These are phyloP conservation scores for Boletus vermiculosoides DNA, from an alignment of 768 basidiomycete species.

Conservation along the genomic window DNA sequence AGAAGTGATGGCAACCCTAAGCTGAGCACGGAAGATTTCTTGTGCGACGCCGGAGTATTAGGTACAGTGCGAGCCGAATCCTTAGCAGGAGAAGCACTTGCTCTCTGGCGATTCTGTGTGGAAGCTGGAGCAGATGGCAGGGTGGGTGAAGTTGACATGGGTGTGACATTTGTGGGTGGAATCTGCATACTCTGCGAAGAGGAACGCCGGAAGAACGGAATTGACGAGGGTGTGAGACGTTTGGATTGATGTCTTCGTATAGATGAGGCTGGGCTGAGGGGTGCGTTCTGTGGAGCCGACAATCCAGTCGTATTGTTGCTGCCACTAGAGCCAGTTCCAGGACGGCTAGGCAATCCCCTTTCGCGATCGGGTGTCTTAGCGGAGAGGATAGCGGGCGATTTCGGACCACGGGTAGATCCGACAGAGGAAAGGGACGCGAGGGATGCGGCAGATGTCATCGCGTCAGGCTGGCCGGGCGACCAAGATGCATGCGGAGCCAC, in stretches of 20 bases:
- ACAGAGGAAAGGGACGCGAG: slow-evolving; percentile 72
- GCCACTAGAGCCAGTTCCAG: slow-evolving; percentile 74
- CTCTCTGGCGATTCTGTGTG: slow-evolving; percentile 42
- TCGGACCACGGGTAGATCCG: slow-evolving; percentile 58
- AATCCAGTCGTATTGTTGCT: slow-evolving; percentile 64
- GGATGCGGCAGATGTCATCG: slow-evolving; percentile 77
- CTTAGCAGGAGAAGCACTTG: slow-evolving; percentile 51
- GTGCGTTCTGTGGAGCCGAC: slow-evolving; percentile 52
- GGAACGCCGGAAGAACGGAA: slow-evolving; percentile 91
- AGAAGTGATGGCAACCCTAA: slow-evolving; percentile 79
- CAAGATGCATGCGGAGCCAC: slow-evolving; percentile 49
- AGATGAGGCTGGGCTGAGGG: slow-evolving; percentile 73
- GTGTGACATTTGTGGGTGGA: slow-evolving; percentile 42
- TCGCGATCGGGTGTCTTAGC: slow-evolving; percentile 63
- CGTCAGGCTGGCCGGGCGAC: slow-evolving; percentile 70
- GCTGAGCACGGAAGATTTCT: slow-evolving; percentile 82
- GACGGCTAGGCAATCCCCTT: slow-evolving; percentile 53
- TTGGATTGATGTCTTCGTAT: slow-evolving; percentile 64
- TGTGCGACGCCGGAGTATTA: slow-evolving; percentile 60
- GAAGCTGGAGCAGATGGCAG: slow-evolving; percentile 47
- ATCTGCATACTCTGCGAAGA: slow-evolving; percentile 86
- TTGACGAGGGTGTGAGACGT: slow-evolving; percentile 87
- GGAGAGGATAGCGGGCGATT: slow-evolving; percentile 41
- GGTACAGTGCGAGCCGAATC: slow-evolving; percentile 53
- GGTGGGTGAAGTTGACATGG: slow-evolving; percentile 49